phyloP scores from a whole-genome alignment of 1,284 basidiomycete genomes.

The Papiliotrema fonsecae region DNA sequence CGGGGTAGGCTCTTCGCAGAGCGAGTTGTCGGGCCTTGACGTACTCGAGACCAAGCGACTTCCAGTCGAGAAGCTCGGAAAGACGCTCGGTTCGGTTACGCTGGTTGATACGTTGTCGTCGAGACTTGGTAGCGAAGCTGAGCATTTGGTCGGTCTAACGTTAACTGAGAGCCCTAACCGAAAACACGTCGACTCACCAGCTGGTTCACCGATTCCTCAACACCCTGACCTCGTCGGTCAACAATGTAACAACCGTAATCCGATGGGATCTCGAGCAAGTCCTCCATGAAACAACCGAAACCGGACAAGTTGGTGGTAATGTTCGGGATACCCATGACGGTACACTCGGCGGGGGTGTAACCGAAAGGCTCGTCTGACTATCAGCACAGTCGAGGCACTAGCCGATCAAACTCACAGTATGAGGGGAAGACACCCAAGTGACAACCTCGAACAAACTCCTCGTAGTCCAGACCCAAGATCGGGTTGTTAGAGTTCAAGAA shows the following conservation, averaged over 20 bases:
- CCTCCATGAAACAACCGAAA: constrained; percentile 98
- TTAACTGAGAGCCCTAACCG: constrained; percentile 23
- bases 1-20: constrained; percentile 88
- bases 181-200: constrained; percentile 33
- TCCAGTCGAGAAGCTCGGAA: constrained; percentile 93
- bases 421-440: constrained; percentile 97
- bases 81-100: constrained; percentile 94
- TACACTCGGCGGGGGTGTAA: constrained; percentile 58
- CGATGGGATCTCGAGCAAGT: constrained; percentile 83
- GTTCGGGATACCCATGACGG: constrained; percentile 90
- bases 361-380: constrained; percentile 47
- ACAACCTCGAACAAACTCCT: constrained; percentile 97
- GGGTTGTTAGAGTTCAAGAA: constrained; percentile 98
- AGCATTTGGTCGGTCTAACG: constrained; percentile 60
- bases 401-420: constrained; percentile 55
- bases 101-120: constrained; percentile 95
- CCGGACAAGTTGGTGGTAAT: constrained; percentile 97
- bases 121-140: constrained; percentile 78
- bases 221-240: constrained; percentile 80
- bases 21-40: constrained; percentile 91
- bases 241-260: constrained; percentile 87
- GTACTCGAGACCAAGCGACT: constrained; percentile 95
- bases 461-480: constrained; percentile 93
- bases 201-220: constrained; percentile 83
- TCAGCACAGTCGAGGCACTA: constrained; percentile 39